Evolutionary conservation across 1,284 basidiomycete species (phyloP), one percentile per base, ranked within the genome.

Genomic region (Fomitopsis betulina): DNA sequence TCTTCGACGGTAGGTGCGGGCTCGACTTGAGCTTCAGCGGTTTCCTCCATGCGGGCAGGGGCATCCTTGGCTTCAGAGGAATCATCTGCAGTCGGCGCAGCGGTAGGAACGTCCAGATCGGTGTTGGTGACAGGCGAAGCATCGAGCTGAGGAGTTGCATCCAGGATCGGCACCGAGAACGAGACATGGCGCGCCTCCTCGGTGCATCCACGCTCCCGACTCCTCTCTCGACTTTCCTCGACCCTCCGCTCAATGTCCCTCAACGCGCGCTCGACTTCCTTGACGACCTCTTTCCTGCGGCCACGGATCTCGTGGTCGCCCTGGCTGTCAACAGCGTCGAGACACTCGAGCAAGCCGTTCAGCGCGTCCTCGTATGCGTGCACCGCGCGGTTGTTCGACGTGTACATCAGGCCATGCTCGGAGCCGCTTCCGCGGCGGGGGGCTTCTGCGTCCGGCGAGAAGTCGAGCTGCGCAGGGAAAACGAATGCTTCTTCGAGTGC

Each of bases 291-390:
- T 70, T 84, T 81, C 56, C 90, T 72, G 59, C 72, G 75, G n/a
- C 76, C 75, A 43, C 89, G 75, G 17, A 93, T 80, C 2, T 70
- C 72, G 54, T 73, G 68, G 60, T 85, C 79, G 0, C 89, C 89
- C 64, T 77, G 79, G 62, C 83, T 87, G 62, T 87, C 81, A 5
- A 91, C 79, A 0, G 78, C 82, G 63, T 93, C 90, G 5, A 91
- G 78, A 58, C 77, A 75, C 47, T 84, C 78, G 33, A 92, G 74
- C 12, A 92, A 70, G 55, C 81, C 80, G 54, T 82, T 80, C 55
- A 91, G 75, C 21, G 77, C 74, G 56, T 83, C 72, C 59, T 82
- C 78, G 67, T 82, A 79, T 7, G 72, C 72, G 63, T 80, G 81
- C 47, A 84, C 71, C 0, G 78, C 72, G 6, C 72, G 72, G 70